Evolutionary conservation across 163 green algal species (phyloP).

Genomic region (Scenedesmus sp.): DNA sequence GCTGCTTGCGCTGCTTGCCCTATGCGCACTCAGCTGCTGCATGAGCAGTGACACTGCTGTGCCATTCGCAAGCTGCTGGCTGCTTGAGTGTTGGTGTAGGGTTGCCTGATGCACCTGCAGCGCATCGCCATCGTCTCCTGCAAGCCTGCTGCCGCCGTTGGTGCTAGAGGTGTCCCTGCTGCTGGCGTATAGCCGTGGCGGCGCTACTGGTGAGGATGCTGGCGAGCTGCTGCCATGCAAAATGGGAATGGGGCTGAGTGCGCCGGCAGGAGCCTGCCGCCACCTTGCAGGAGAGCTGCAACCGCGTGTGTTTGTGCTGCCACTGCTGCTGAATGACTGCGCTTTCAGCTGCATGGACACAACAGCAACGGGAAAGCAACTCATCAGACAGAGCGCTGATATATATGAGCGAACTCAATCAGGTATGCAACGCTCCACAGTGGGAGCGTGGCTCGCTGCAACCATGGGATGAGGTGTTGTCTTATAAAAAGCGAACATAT

Average conservation of each 20-base stretch:
- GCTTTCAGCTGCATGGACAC: neutral
- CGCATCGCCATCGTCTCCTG: neutral
- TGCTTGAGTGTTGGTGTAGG: neutral
- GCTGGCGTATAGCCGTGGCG: neutral
- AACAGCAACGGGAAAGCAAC: neutral
- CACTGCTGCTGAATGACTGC: conserved; percentile 5
- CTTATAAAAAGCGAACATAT: neutral
- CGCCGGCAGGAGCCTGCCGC: conserved; percentile 2
- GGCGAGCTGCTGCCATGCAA: neutral
- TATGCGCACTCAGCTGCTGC: neutral
- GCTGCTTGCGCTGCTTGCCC: neutral
- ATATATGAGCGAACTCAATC: too few relatives aligned
- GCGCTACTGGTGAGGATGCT: neutral
- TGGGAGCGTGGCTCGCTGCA: neutral
- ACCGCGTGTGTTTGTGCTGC: neutral
- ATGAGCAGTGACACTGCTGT: neutral
- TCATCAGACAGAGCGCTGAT: too few relatives aligned
- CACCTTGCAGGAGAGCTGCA: conserved; percentile 25
- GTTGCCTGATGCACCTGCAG: neutral
- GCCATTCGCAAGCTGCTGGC: neutral
- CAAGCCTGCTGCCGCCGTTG: conserved; percentile 22
- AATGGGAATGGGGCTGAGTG: conserved; percentile 6
- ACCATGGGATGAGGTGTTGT: neutral
- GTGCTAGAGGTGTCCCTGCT: neutral
- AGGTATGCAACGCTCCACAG: neutral